Evolutionary conservation across 2,329 filamentous ascomycete genomes (phyloP).

Genomic region (Zasmidium citrigriseum): DNA sequence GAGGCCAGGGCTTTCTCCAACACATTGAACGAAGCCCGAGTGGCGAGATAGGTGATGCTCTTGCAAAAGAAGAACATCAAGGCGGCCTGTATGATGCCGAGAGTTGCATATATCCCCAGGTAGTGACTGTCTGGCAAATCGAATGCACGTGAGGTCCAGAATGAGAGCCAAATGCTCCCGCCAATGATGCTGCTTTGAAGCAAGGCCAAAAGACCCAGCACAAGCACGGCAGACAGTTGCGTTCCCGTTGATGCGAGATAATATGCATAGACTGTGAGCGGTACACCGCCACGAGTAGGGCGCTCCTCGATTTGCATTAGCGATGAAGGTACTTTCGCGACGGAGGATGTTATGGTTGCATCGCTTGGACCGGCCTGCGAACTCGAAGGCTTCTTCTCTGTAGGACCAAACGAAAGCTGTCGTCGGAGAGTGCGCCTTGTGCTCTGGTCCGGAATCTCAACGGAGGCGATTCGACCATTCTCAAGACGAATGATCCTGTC

Average conservation of each 20-base stretch:
- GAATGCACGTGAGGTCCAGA: constrained; percentile 84
- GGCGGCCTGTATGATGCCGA: constrained; percentile 70
- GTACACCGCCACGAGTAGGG: constrained; percentile 69
- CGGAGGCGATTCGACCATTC: constrained; percentile 75
- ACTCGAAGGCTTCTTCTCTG: constrained; percentile 52
- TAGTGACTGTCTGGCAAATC: constrained; percentile 61
- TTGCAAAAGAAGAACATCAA: constrained; percentile 82
- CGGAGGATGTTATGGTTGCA: constrained; percentile 52
- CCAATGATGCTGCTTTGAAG: constrained; percentile 83
- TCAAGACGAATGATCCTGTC: constrained; percentile 95
- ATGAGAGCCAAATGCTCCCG: constrained; percentile 90
- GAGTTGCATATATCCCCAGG: constrained; percentile 67
- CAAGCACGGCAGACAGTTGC: constrained; percentile 64
- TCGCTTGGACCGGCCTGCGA: constrained; percentile 59
- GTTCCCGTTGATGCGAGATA: constrained; percentile 77
- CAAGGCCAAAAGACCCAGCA: constrained; percentile 66
- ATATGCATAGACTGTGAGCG: constrained; percentile 75
- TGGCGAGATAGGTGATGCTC: constrained; percentile 74
- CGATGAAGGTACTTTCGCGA: constrained; percentile 49
- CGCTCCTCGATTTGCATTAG: constrained; percentile 76
- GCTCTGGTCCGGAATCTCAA: constrained; percentile 89
- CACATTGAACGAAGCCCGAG: constrained; percentile 78
- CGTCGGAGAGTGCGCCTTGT: constrained; percentile 72
- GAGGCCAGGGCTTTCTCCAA: constrained; percentile 76
- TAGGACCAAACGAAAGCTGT: constrained; percentile 57